These are phyloP conservation scores for Westerdykella sp. DNA, from an alignment of 2,329 filamentous ascomycete genomes.

Conservation along the genomic window DNA sequence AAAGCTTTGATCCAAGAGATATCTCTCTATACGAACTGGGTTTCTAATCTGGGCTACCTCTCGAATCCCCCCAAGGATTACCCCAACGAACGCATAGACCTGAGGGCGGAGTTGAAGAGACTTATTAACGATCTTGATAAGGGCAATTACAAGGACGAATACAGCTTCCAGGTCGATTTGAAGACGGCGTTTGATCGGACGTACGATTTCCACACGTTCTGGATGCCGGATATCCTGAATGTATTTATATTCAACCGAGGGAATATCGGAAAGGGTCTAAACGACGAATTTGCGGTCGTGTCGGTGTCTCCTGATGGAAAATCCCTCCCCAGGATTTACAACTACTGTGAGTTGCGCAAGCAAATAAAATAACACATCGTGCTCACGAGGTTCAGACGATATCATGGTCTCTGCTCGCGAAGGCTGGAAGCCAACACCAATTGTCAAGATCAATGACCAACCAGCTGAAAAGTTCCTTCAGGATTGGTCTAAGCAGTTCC, in stretches of 20 bases:
- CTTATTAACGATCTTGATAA: conserved; percentile 17
- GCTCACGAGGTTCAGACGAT: conserved; percentile 10
- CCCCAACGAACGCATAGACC: conserved; percentile 24
- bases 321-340: conserved; percentile 26
- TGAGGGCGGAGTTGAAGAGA: conserved; percentile 19
- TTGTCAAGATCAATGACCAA: conserved; percentile 27
- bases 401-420: conserved; percentile 9
- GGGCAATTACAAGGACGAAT: conserved; percentile 27
- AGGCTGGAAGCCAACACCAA: conserved; percentile 17
- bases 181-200: conserved; percentile 15
- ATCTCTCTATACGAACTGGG: conserved; percentile 19
- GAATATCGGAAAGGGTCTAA: conserved; percentile 11
- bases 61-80: conserved; percentile 23
- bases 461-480: conserved; percentile 23
- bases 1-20: conserved; percentile 16
- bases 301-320: conserved; percentile 24
- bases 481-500: conserved; percentile 14
- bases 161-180: conserved; percentile 29
- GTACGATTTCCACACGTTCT: conserved; percentile 31
- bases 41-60: conserved; percentile 29
- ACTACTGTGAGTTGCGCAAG: conserved; percentile 8
- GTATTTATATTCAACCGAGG: conserved; percentile 20
- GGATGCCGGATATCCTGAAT: conserved; percentile 18
- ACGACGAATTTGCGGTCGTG: conserved; percentile 14
- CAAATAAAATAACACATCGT: neutral